Evolutionary conservation across 164 flowering plant species (phyloP).

Genomic region (Cinnamomum chago): DNA sequence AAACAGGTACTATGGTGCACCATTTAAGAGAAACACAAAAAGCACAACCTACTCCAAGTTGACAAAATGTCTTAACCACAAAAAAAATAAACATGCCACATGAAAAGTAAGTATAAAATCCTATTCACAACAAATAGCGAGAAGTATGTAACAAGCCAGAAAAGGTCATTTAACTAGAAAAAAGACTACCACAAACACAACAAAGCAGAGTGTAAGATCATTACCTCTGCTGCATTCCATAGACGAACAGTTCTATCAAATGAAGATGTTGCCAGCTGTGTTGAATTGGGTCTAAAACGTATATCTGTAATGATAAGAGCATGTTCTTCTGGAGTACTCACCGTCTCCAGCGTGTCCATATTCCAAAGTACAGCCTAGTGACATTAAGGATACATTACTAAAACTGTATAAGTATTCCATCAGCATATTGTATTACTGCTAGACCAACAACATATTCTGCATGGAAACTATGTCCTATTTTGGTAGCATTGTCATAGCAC

Average conservation of each 20-base stretch:
- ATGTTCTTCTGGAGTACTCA: slow-evolving; percentile 72
- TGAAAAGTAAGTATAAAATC: too few relatives aligned
- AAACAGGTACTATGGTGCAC: too few relatives aligned
- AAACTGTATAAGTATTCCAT: not conserved
- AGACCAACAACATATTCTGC: not conserved
- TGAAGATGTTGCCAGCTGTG: slow-evolving; percentile 88
- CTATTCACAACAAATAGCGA: slow-evolving; percentile 1
- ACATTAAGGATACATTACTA: slow-evolving; percentile 14
- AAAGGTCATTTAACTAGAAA: not conserved
- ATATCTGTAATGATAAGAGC: slow-evolving; percentile 63
- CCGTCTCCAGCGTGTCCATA: slow-evolving; percentile 73
- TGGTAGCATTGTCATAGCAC: too few relatives aligned
- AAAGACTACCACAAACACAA: not conserved
- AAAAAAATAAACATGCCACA: too few relatives aligned
- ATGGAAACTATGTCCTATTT: too few relatives aligned
- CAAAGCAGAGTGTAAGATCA: slow-evolving; percentile 3
- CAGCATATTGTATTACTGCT: not conserved
- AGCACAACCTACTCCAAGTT: too few relatives aligned
- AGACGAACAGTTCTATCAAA: slow-evolving; percentile 75
- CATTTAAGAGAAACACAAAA: too few relatives aligned
- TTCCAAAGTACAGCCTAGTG: slow-evolving; percentile 82
- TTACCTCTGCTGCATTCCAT: slow-evolving; percentile 93
- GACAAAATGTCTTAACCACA: too few relatives aligned
- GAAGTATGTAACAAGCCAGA: not conserved
- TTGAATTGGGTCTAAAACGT: slow-evolving; percentile 85